phyloP scores from a whole-genome alignment of 257 asterid genomes.

The Rhazya stricta region DNA sequence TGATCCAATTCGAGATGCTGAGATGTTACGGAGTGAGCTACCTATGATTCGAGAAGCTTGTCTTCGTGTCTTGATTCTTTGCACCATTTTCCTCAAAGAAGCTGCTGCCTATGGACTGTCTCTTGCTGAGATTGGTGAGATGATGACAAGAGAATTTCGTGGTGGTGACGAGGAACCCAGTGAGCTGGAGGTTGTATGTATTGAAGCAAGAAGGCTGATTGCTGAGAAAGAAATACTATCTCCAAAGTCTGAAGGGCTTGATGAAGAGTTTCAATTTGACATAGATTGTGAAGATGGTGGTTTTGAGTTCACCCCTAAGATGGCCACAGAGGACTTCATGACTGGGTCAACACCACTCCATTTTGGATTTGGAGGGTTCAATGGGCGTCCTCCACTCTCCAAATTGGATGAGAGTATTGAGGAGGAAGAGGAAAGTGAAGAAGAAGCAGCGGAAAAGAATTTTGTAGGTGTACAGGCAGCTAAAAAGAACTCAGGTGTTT shows the following conservation, averaged over 20 bases:
- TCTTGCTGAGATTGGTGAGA: slow-evolving; percentile 95
- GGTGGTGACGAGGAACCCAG: slow-evolving; percentile 94
- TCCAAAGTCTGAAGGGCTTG: slow-evolving; percentile 43
- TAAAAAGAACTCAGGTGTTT: slow-evolving; percentile 24
- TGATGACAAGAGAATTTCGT: slow-evolving; percentile 92
- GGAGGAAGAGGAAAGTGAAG: slow-evolving; percentile 63
- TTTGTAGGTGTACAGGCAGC: slow-evolving; percentile 22
- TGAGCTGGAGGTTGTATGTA: slow-evolving; percentile 83
- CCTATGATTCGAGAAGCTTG: slow-evolving; percentile 97
- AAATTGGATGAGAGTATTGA: slow-evolving; percentile 64
- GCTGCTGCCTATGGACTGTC: slow-evolving; percentile 79
- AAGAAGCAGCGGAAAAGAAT: slow-evolving; percentile 39
- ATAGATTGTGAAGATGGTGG: slow-evolving; percentile 70
- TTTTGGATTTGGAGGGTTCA: slow-evolving; percentile 42
- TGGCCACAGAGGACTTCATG: slow-evolving; percentile 32
- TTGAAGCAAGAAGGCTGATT: slow-evolving; percentile 69
- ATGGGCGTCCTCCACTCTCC: slow-evolving; percentile 53
- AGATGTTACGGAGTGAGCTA: slow-evolving; percentile 72
- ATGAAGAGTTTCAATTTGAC: slow-evolving; percentile 61
- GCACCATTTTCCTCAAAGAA: slow-evolving; percentile 79
- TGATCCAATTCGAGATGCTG: slow-evolving; percentile 67
- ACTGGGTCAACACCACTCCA: slow-evolving; percentile 37
- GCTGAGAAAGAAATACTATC: slow-evolving; percentile 46
- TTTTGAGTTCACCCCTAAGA: slow-evolving; percentile 27
- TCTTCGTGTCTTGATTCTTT: slow-evolving; percentile 66